Conservation (phyloP, 768 basidiomycete genomes). For the Leccinum fibrillosum region DNA sequence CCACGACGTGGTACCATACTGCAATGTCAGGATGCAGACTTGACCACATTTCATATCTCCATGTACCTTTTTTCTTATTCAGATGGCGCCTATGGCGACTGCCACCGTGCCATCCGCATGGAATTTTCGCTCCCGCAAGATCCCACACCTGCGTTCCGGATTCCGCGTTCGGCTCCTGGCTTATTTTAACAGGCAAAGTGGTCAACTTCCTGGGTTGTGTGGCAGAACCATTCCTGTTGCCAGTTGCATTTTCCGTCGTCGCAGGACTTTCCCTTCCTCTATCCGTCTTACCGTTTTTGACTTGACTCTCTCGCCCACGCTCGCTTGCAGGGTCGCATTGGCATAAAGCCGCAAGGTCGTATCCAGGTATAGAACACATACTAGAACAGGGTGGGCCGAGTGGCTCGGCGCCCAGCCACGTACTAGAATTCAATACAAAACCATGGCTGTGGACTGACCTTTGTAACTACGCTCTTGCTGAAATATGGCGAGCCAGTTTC, state of each 20-base stretch:
- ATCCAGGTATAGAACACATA: constrained; percentile 7
- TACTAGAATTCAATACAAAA: background rate
- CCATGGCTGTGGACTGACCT: background rate
- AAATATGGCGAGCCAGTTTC: background rate
- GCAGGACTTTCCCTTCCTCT: background rate
- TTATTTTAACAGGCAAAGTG: constrained; percentile 6
- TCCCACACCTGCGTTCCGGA: constrained; percentile 3
- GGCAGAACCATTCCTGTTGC: constrained; percentile 8
- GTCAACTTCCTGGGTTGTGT: constrained; percentile 11
- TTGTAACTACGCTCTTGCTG: background rate
- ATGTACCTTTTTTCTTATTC: background rate
- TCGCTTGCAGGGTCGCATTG: constrained; percentile 2
- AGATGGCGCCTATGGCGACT: background rate
- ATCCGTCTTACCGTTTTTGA: constrained; percentile 13
- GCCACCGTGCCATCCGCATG: background rate
- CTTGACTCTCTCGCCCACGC: constrained; percentile 4
- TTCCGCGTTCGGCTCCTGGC: background rate
- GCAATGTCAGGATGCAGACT: constrained; percentile 2
- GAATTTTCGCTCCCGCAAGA: background rate
- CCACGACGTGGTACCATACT: background rate
- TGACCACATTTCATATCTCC: constrained; percentile 1
- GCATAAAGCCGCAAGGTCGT: constrained; percentile 15
- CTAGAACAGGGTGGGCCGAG: constrained; percentile 1
- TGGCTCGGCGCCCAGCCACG: constrained; percentile 3
- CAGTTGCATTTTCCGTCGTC: constrained; percentile 17